Evolutionary conservation across 2,329 filamentous ascomycete species (phyloP), one percentile per base, ranked within the genome.

Genomic region (Scytalidium sp.): DNA sequence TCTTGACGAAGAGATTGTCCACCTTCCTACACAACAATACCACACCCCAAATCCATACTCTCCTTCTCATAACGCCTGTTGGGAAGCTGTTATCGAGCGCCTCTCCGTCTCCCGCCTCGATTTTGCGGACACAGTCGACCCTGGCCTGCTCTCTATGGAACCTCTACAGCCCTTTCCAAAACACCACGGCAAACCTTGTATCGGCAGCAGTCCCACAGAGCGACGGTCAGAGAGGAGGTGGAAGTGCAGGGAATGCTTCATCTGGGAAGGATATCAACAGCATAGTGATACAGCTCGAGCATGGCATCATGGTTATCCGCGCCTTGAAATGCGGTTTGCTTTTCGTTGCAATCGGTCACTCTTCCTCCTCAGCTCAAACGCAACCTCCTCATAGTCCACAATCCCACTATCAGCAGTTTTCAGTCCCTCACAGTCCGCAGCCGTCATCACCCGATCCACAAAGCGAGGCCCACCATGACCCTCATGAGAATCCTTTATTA

Each of bases 1-100:
- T 90, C 69, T 75, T 90, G 53, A 84, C 79, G 29, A 85, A 84
- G 65, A 80, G 80, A 53, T 76, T 86, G 56, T 83, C 81, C 22
- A 70, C 76, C 51, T 85, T 85, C 66, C 78, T 86, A 43, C 73
- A 75, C 61, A 80, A 83, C 64, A 78, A 82, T 55, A 78, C 77
- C 7, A 57, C 62, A 1, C 64, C 79, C 3, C 71, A 77, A 52
- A 72, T 85, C 25, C 80, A 80, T 52, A 82, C 81, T 3, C 75
- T 81, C 49, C 75, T 84, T 52, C 73, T 86, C 41, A 78, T 80
- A 43, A 82, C 80, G 2, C 72, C 76, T 1, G 76, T 79, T 36
- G 83, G 83, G 58, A 83, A 83, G 64, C 77, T 86, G 29, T 80
- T 86, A 56, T 79, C 82, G 50, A 81, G 83, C 64, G 78, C 81